Base-by-base conservation (phyloP, 441 rosid species). In the Bruguiera hainesii region DNA sequence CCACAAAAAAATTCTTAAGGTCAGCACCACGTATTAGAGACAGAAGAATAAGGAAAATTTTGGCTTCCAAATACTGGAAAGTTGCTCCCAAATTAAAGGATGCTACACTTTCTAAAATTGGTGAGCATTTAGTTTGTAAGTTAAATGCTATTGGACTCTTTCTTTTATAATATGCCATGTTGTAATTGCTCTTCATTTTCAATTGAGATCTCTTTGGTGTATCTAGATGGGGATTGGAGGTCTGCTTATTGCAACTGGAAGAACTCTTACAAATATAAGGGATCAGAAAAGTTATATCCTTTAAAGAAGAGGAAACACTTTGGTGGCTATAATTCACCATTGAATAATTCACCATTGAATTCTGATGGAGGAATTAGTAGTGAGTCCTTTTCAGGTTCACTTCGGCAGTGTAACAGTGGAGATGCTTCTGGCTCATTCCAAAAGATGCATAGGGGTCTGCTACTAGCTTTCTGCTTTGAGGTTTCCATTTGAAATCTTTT, bases 21-120 rank as follows among this genome's bases (percentile, higher is more conserved):
- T 75, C 85, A 61, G 79, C 83, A 20, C 88, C 90, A 2, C 85
- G 85, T 49, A 82, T 86, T 71, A 96, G 98, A 49, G 97, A 90
- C 76, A 80, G 93, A 70, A 85, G 99, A 82, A 95, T 90, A 78
- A 89, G 91, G 90, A 95, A 89, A 82, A 79, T 89, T 76, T 76
- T 87, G 89, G 97, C 99, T 72, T 90, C 99, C 65, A 88, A 83
- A 82, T 81, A 81, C 73, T 80, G 97, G 95, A 92, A 87, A 74
- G 85, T 79, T 65, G 66, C 87, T 70, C 82, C 93, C 51, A 84
- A 84, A 51, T 59, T 66, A 67, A 89, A 78, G 83, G 80, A 79
- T 68, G 71, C 25, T 55, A 60, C 68, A 28, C 73, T 68, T 75
- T 70, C 81, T 52, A 81, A 78, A 56, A 64, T 74, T 61, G 81